phyloP scores from a whole-genome alignment of 257 asterid species.

The Buddleja alternifolia region DNA sequence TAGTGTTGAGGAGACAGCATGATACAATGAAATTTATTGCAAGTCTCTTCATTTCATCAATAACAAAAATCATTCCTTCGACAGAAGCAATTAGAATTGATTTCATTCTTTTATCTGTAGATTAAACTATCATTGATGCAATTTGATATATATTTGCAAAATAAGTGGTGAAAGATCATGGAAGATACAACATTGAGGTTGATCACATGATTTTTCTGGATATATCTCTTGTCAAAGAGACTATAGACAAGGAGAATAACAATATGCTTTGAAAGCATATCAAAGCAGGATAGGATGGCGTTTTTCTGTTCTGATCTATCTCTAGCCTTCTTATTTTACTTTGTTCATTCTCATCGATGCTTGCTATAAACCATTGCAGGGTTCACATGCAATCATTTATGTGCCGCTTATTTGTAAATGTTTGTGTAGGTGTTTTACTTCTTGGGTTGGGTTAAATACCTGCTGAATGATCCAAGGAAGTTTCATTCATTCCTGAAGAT shows the following conservation, averaged over 20 bases:
- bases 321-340: neutral
- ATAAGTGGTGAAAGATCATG: too few species aligned
- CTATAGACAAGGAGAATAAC: slow-evolving; percentile 1
- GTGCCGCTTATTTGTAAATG: slow-evolving; percentile 31
- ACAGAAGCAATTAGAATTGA: too few species aligned
- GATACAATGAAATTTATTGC: too few species aligned
- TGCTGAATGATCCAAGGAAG: slow-evolving; percentile 80
- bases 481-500: slow-evolving; percentile 85
- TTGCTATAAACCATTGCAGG: slow-evolving; percentile 12
- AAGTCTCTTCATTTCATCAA: too few species aligned
- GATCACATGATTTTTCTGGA: slow-evolving; percentile 16
- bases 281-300: slow-evolving; percentile 20
- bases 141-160: too few species aligned
- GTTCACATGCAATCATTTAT: slow-evolving; percentile 10
- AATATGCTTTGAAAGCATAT: neutral
- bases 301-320: neutral
- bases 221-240: slow-evolving; percentile 19
- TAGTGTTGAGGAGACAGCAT: neutral
- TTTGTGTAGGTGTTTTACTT: slow-evolving; percentile 87
- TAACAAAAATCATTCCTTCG: too few species aligned
- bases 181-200: slow-evolving; percentile 12
- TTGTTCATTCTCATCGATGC: slow-evolving; percentile 19
- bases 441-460: slow-evolving; percentile 90
- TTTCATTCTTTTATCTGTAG: too few species aligned
- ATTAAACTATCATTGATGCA: too few species aligned